Evolutionary conservation across 1,284 basidiomycete species (phyloP).

Genomic region (Heliocybe sulcata): DNA sequence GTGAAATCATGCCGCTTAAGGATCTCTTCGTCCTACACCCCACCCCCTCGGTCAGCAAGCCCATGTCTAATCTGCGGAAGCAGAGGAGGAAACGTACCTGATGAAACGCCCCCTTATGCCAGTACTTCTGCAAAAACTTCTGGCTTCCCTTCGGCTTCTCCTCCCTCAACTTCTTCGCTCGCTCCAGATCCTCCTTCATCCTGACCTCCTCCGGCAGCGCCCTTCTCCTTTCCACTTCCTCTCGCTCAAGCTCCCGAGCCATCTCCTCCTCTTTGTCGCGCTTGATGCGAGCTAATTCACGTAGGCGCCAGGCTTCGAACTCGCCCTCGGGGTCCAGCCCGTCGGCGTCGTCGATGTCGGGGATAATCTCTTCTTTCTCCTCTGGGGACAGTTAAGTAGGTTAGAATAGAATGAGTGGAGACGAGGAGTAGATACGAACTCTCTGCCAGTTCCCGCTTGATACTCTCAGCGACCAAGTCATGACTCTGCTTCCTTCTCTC

Average conservation of each 20-base stretch:
- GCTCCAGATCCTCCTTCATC: constrained; percentile 84
- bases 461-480: constrained; percentile 83
- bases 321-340: constrained; percentile 86
- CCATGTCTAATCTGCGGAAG: no score
- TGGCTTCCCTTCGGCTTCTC: constrained; percentile 86
- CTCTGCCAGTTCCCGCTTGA: constrained; percentile 76
- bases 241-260: constrained; percentile 73
- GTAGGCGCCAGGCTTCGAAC: constrained; percentile 93
- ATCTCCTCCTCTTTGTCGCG: constrained; percentile 84
- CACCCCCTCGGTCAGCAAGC: constrained; percentile 2
- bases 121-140: constrained; percentile 96
- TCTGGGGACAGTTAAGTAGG: constrained; percentile 36
- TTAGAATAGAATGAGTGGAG: neutral
- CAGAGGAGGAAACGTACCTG: constrained; percentile 67
- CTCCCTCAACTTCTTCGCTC: constrained; percentile 71
- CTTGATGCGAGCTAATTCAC: constrained; percentile 88
- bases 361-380: constrained; percentile 76
- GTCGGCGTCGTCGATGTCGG: constrained; percentile 94
- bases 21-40: constrained; percentile 77
- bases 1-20: constrained; percentile 83
- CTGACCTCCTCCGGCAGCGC: constrained; percentile 91
- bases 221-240: constrained; percentile 85
- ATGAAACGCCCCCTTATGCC: constrained; percentile 99
- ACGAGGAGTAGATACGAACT: constrained; percentile 41
- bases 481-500: constrained; percentile 77